These are phyloP conservation scores for Cyberlindnera misumaiensis DNA, from an alignment of 805 yeast species.

Conservation along the genomic window DNA sequence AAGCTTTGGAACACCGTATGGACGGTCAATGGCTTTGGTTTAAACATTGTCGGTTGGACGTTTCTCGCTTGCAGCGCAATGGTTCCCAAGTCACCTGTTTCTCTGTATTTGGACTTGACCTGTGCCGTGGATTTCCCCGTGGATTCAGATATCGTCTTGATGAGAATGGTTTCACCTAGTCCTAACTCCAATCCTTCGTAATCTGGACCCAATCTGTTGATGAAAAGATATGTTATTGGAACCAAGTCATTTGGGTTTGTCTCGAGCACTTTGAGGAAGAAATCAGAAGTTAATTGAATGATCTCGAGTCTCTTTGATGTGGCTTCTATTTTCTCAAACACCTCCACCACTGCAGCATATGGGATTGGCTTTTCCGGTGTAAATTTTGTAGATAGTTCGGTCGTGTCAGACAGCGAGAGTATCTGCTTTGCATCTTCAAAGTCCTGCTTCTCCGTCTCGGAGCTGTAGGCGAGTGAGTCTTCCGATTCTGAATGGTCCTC, in stretches of 20 bases:
- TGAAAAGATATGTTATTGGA: constrained; percentile 73
- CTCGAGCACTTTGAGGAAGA: constrained; percentile 57
- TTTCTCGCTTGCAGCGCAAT: constrained; percentile 82
- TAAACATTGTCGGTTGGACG: constrained; percentile 89
- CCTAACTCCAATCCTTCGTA: constrained; percentile 94
- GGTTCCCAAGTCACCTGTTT: constrained; percentile 83
- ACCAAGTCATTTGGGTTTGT: constrained; percentile 50
- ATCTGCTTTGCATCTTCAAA: constrained; percentile 18
- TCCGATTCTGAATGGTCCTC: constrained; percentile 3
- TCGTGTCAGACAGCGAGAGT: constrained; percentile 10
- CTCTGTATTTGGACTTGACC: constrained; percentile 66
- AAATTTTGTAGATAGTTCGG: constrained; percentile 4
- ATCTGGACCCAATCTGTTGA: constrained; percentile 90
- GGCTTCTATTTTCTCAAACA: constrained; percentile 71
- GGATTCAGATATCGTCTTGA: constrained; percentile 84
- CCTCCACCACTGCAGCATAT: constrained; percentile 39
- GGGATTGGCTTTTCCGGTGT: constrained; percentile 22
- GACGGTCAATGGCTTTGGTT: constrained; percentile 75
- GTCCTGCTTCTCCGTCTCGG: constrained; percentile 20
- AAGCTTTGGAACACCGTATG: constrained; percentile 67
- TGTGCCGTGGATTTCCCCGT: constrained; percentile 75
- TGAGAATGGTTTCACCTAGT: constrained; percentile 80
- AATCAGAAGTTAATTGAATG: constrained; percentile 64
- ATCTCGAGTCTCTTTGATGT: constrained; percentile 83
- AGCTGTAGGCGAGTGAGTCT: constrained; percentile 17